phyloP scores from a whole-genome alignment of 768 basidiomycete genomes.

The Kwoniella sp. region DNA sequence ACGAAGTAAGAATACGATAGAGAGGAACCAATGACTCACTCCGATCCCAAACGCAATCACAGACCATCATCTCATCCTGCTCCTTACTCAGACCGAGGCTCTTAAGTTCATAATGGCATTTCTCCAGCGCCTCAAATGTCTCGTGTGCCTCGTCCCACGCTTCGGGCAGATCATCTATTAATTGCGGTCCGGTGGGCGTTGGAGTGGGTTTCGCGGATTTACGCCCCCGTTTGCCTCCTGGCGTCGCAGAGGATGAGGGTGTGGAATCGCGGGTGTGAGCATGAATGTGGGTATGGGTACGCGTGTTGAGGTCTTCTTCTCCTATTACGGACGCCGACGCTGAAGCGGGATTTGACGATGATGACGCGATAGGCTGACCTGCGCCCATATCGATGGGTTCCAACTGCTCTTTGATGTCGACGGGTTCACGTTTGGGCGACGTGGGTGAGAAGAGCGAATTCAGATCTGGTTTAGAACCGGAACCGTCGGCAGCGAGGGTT shows the following conservation, averaged over 20 bases:
- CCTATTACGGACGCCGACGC: constrained; percentile 6
- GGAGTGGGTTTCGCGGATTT: not conserved
- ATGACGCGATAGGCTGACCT: not conserved
- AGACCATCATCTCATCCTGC: constrained; percentile 87
- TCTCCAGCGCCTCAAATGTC: constrained; percentile 72
- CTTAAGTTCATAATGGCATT: constrained; percentile 85
- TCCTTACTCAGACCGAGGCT: constrained; percentile 84
- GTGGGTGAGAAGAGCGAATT: constrained; percentile 1
- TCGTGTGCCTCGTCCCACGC: constrained; percentile 73
- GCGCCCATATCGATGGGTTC: not conserved
- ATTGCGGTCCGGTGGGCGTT: constrained; percentile 32
- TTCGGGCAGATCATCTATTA: constrained; percentile 77
- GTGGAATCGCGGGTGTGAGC: not conserved
- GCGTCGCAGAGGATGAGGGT: not conserved
- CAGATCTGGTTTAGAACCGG: not conserved
- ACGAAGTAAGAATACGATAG: not conserved
- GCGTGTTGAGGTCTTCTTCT: constrained; percentile 23
- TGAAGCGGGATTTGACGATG: not conserved
- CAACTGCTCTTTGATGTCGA: not conserved
- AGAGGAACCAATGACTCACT: constrained; percentile 63
- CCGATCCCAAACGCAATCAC: constrained; percentile 83
- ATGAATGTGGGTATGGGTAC: constrained; percentile 10
- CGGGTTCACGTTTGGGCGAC: not conserved
- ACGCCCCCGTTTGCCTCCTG: not conserved
- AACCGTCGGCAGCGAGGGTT: no score